Base-by-base conservation (phyloP, 1,284 basidiomycete genomes). In the Boletus mariae region DNA sequence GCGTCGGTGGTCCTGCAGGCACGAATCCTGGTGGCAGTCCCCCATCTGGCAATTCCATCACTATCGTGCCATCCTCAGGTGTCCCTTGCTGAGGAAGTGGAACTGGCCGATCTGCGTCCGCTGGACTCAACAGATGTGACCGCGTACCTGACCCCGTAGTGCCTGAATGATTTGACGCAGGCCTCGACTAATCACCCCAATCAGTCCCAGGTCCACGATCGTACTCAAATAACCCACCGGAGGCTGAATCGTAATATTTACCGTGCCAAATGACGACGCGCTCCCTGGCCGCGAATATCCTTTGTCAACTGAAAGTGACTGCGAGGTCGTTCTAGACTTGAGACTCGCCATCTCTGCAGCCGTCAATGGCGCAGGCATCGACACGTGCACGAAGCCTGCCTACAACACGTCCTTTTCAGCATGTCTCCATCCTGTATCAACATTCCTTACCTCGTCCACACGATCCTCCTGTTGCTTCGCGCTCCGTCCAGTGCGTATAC, bases 351-450 rank as follows among this genome's bases (percentile, higher is more conserved):
- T 58, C 57, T 67, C 66, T 23, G 53, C 53, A 32, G 59, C 63
- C 3, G 45, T 61, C 51, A 67, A 47, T 4, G 68, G 65, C 41
- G 58, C 56, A 8, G 66, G 66, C 65, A 71, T 70, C 0, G 68
- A 69, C 59, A 68, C 66, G 58, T 68, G 66, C 41, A 68, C 69
- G 51, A 68, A 68, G 47, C 66, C 66, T 45, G 65, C 63, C 66
- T 68, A 32, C 48, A 46, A 26, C 26, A 17, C 25, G 23, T 47
- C 45, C 7, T 46, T 26, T 23, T 57, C 45, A 52, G 54, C 53
- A 50, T 49, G 52, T 25, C 37, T 38, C 8, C 45, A 23, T 23
- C 44, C 23, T 48, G 32, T 26, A 35, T 38, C 29, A 45, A 52
- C 17, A 37, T 11, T 17, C 48, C 64, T 12, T 58, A 68, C 66